Evolutionary conservation across 345 rosid genomes (phyloP).

Genomic region (Lagerstroemia speciosa): DNA sequence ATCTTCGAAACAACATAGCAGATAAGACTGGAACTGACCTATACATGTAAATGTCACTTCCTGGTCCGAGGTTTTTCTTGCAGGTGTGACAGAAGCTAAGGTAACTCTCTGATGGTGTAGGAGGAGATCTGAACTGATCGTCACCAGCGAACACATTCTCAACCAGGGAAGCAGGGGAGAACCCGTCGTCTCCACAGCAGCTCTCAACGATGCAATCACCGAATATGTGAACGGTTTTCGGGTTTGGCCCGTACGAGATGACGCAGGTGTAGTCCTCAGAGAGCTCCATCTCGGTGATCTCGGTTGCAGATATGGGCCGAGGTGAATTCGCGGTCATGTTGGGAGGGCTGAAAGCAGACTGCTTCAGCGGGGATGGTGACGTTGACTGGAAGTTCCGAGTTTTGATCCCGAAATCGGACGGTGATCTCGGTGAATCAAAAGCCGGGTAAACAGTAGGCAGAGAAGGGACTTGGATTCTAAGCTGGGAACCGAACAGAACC

Average conservation of each 20-base stretch:
- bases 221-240: slow-evolving; percentile 83
- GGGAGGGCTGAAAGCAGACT: background rate
- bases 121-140: slow-evolving; percentile 13
- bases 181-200: slow-evolving; percentile 53
- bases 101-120: slow-evolving; percentile 41
- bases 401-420: slow-evolving; percentile 62
- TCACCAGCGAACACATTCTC: slow-evolving; percentile 18
- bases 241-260: slow-evolving; percentile 77
- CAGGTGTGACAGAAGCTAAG: slow-evolving; percentile 71
- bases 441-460: slow-evolving; percentile 22
- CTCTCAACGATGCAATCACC: slow-evolving; percentile 70
- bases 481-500: slow-evolving; percentile 59
- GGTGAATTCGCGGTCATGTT: background rate
- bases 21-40: slow-evolving; percentile 29
- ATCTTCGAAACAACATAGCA: background rate
- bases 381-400: slow-evolving; percentile 30
- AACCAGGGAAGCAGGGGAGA: slow-evolving; percentile 23
- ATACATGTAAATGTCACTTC: slow-evolving; percentile 90
- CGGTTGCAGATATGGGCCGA: background rate
- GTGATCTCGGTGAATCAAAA: slow-evolving; percentile 41
- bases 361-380: background rate
- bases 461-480: slow-evolving; percentile 70
- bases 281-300: slow-evolving; percentile 50
- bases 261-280: slow-evolving; percentile 97
- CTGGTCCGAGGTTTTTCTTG: slow-evolving; percentile 67